Evolutionary conservation across 441 rosid genomes (phyloP).

Genomic region (Syzygium malaccense): DNA sequence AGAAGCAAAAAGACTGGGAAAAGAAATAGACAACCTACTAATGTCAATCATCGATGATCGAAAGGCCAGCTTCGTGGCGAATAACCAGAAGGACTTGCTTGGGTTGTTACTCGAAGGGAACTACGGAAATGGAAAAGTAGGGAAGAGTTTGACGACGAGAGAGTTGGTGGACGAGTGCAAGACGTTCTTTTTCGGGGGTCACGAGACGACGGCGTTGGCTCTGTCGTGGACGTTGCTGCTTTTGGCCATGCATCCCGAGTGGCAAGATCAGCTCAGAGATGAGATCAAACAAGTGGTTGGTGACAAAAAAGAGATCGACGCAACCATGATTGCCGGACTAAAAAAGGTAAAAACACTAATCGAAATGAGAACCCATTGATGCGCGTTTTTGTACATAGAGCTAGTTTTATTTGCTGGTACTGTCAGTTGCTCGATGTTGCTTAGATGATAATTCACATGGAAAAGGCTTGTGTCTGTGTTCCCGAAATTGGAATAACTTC

Average conservation of each 20-base stretch:
- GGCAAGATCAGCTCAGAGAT: slow-evolving; percentile 72
- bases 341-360: slow-evolving; percentile 54
- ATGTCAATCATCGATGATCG: slow-evolving; percentile 51
- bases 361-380: neutral
- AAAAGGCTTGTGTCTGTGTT: neutral
- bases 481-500: neutral
- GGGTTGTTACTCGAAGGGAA: slow-evolving; percentile 47
- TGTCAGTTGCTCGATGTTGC: neutral
- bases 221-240: slow-evolving; percentile 83
- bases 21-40: slow-evolving; percentile 64
- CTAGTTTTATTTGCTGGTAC: neutral
- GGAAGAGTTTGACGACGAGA: slow-evolving; percentile 43
- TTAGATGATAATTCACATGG: neutral
- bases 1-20: slow-evolving; percentile 55
- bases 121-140: slow-evolving; percentile 21
- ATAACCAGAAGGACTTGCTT: slow-evolving; percentile 38
- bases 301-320: slow-evolving; percentile 42
- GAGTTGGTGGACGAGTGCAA: slow-evolving; percentile 91
- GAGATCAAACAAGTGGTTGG: slow-evolving; percentile 65
- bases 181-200: slow-evolving; percentile 95
- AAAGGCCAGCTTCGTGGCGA: slow-evolving; percentile 6
- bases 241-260: slow-evolving; percentile 63
- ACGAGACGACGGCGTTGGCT: slow-evolving; percentile 91
- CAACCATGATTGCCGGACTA: slow-evolving; percentile 57
- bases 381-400: neutral